Evolutionary conservation across 2,329 filamentous ascomycete genomes (phyloP), one percentile per base, ranked within the genome.

Genomic region (Rhynchosporium secalis): DNA sequence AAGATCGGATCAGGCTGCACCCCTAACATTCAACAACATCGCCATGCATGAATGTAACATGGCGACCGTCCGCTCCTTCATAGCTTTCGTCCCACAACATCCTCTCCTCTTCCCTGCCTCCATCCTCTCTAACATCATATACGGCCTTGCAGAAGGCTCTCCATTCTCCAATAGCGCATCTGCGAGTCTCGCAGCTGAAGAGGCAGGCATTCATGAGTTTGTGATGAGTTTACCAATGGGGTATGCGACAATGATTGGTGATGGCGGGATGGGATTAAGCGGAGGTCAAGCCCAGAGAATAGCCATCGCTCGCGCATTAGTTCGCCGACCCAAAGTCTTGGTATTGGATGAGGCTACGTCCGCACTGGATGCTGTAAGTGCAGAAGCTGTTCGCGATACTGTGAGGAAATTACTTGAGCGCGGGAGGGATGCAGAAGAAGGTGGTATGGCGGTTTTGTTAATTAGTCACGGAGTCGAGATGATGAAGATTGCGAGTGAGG

Each of bases 291-390:
- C 88, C 0, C 93, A 97, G 73, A 82, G 92, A 0, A 75, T 97
- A 1, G 87, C 87, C 26, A 92, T 97, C 64, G 92, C 93, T 0
- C 81, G 93, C 1, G 92, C 92, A 0, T 78, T 97, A 0, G 82
- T 90, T 0, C 82, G 91, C 0, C 78, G 81, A 13, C 92, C 92
- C 0, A 81, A 83, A 46, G 78, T 97, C 2, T 77, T 97, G 15
- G 82, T 97, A 2, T 77, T 97, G 1, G 94, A 98, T 70, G 93
- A 97, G 76, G 91, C 92, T 0, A 97, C 93, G 0, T 90, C 87
- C 31, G 88, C 89, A 0, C 79, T 98, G 0, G 93, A 97, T 71
- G 80, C 82, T 0, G 83, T 87, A 68, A 88, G 83, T 45, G 87
- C 90, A 0, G 81, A 81, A 2, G 76, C 81, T 1, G 82, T 97